Base-by-base conservation (phyloP, 768 basidiomycete species). In the Tylopilus felleus region DNA sequence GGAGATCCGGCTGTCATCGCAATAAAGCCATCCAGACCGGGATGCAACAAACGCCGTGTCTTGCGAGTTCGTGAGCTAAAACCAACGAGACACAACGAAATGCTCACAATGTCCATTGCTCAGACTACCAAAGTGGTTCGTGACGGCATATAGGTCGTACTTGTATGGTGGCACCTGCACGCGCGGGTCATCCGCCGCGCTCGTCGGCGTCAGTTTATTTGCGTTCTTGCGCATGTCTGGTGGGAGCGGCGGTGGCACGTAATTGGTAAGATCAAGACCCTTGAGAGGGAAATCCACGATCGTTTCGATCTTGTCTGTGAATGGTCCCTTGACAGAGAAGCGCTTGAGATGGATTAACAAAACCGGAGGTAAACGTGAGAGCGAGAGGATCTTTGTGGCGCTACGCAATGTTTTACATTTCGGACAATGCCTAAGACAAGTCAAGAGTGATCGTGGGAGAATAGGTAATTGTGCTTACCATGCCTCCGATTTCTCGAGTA, bases 261-360 rank as follows among this genome's bases (percentile, higher is more conserved):
- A 94, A 64, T 86, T 84, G 25, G 93, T 86, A 47, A 86, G 69
- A 65, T 86, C 84, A 45, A 86, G 64, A 19, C 63, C 61, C 57
- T 76, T 83, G 60, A 80, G 71, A 7, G 96, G 96, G 72, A 91
- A 99, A 57, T 97, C 91, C 39, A 98, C 90, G 57, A 86, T 82
- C 1, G 95, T 97, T 70, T 98, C 95, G 49, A 98, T 84, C 75
- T 98, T 98, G 75, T 98, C 94, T 33, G 91, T 94, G 71, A 96
- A 97, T 3, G 84, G 85, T 1, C 93, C 93, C 59, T 92, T 89
- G 60, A 86, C 84, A 49, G 90, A 90, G 75, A 97, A 97, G 40
- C 94, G 84, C 67, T 97, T 97, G 38, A 97, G 78, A 63, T 95
- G 92, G 59, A 97, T 91, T 60, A 97, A 75, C 16, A 99, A 79